Evolutionary conservation across 805 yeast genomes (phyloP).

Genomic region (Metschnikowia noctiluminum): DNA sequence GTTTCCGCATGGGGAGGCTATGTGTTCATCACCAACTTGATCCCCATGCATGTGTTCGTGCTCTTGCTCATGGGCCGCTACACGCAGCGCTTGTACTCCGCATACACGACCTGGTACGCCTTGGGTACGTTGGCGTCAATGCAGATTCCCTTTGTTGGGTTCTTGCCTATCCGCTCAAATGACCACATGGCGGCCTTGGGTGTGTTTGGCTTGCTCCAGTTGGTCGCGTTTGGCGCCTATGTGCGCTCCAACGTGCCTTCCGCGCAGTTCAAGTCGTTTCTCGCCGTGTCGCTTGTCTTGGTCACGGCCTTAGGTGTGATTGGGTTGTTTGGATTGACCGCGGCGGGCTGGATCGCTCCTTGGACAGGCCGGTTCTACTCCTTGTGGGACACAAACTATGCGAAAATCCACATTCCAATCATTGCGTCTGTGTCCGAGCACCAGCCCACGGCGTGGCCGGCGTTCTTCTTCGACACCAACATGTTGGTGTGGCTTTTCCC

Average conservation of each 20-base stretch:
- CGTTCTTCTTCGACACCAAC: conserved; percentile 91
- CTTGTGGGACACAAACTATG: conserved; percentile 96
- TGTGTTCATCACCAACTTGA: conserved; percentile 95
- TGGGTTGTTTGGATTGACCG: conserved; percentile 77
- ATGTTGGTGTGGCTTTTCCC: conserved; percentile 98
- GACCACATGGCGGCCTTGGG: conserved; percentile 99
- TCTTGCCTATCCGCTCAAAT: conserved; percentile 91
- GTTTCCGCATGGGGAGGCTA: conserved; percentile 99
- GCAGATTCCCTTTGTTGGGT: conserved; percentile 99
- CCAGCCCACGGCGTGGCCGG: conserved; percentile 99
- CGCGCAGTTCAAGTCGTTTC: conserved; percentile 66
- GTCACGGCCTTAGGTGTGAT: conserved; percentile 62
- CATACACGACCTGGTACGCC: conserved; percentile 96
- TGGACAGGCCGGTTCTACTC: conserved; percentile 99
- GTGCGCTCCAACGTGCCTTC: conserved; percentile 70
- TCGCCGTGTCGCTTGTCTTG: conserved; percentile 54
- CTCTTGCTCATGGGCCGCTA: conserved; percentile 93
- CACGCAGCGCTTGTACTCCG: conserved; percentile 73
- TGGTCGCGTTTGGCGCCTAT: conserved; percentile 82
- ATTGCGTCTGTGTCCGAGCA: conserved; percentile 99
- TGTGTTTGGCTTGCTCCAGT: conserved; percentile 90
- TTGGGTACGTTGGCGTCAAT: conserved; percentile 96
- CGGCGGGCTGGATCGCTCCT: conserved; percentile 93
- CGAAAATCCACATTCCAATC: conserved; percentile 96
- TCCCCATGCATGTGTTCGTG: conserved; percentile 92